phyloP scores from a whole-genome alignment of 768 basidiomycete genomes.

The Lactifluus piperatus region DNA sequence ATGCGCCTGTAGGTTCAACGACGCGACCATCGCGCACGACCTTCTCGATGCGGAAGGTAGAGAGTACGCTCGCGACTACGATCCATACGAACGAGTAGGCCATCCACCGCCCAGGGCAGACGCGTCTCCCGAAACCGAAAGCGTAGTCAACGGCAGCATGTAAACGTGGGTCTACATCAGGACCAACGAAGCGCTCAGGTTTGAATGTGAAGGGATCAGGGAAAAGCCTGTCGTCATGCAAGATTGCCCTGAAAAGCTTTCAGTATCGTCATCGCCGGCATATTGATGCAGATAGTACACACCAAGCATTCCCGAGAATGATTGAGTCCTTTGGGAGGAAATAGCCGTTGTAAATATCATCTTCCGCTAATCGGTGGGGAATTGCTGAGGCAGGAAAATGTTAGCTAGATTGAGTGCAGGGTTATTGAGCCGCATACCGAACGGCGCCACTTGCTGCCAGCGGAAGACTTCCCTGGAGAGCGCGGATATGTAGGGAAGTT shows the following conservation, averaged over 20 bases:
- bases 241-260: slow-evolving; percentile 6
- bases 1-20: slow-evolving; percentile 17
- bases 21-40: slow-evolving; percentile 16
- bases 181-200: slow-evolving; percentile 25
- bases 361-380: slow-evolving; percentile 20
- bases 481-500: slow-evolving; percentile 22
- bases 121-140: slow-evolving; percentile 22
- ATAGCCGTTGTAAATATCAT: slow-evolving; percentile 23
- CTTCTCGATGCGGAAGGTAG: slow-evolving; percentile 17
- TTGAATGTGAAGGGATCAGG: slow-evolving; percentile 25
- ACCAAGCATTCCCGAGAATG: slow-evolving; percentile 20
- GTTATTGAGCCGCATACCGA: slow-evolving; percentile 4
- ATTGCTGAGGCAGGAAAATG: slow-evolving; percentile 6
- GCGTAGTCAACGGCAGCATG: slow-evolving; percentile 17
- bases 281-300: background rate
- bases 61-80: slow-evolving; percentile 18
- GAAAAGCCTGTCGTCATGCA: slow-evolving; percentile 26
- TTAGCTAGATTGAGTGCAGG: background rate
- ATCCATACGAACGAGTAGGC: slow-evolving; percentile 18
- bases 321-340: slow-evolving; percentile 22
- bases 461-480: slow-evolving; percentile 23
- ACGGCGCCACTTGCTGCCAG: slow-evolving; percentile 22
- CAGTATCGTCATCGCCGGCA: background rate
- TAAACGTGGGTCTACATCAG: slow-evolving; percentile 10
- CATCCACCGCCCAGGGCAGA: slow-evolving; percentile 22